Percentiles rank a stretch among this genome's conserved stretches.
phyloP scores from a whole-genome alignment of 2,329 filamentous ascomycete species.

The Thelonectria rubi region DNA sequence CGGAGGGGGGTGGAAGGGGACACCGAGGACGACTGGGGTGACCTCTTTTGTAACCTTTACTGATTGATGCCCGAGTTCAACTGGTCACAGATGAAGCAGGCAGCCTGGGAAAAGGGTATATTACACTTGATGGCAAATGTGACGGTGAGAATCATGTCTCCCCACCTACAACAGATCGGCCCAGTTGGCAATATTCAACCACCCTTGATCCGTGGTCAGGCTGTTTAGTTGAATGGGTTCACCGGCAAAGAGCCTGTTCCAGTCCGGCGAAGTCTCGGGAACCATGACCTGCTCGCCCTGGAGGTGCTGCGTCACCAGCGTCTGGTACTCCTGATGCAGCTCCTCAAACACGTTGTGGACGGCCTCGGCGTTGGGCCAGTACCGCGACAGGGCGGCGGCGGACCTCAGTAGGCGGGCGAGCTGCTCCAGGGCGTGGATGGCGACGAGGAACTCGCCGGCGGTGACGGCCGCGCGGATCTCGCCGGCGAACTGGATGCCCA shows the following conservation, averaged over 20 bases:
- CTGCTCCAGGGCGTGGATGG: slow-evolving; percentile 36
- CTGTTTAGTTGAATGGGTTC: slow-evolving; percentile 30
- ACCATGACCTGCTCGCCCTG: slow-evolving; percentile 39
- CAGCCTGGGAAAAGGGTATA: no score
- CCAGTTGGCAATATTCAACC: slow-evolving; percentile 42
- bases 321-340: slow-evolving; percentile 38
- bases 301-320: slow-evolving; percentile 34
- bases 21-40: no score
- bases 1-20: no score
- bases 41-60: no score
- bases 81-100: no score
- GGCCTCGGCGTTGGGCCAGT: slow-evolving; percentile 40
- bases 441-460: slow-evolving; percentile 32
- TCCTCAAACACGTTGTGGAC: slow-evolving; percentile 42
- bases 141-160: no score
- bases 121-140: background rate
- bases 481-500: slow-evolving; percentile 36
- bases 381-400: slow-evolving; percentile 27
- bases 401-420: slow-evolving; percentile 31
- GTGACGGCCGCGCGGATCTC: slow-evolving; percentile 37
- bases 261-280: slow-evolving; percentile 37
- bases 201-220: slow-evolving; percentile 36
- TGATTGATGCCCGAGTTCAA: no score
- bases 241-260: slow-evolving; percentile 36
- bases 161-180: slow-evolving; percentile 28